Evolutionary conservation across 108 stramenopile genomes (phyloP).

Genomic region (Nitzschia putrida): DNA sequence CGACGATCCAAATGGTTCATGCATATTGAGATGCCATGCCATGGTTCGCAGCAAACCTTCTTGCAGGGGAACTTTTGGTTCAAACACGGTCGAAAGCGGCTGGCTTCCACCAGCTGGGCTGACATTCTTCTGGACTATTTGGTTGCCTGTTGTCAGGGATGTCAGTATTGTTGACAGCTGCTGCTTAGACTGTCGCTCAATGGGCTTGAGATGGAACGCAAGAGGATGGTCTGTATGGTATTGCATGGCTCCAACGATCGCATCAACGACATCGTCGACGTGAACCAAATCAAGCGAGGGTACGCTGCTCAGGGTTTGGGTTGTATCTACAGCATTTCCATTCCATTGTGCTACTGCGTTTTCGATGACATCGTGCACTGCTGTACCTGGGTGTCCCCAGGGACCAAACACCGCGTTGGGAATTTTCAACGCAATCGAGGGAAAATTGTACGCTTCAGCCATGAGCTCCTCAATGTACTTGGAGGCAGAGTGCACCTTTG

Average conservation of each 20-base stretch:
- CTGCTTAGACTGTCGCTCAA: neutral
- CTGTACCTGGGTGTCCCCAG: conserved; percentile 61
- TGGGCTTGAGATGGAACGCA: conserved; percentile 46
- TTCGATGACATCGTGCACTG: conserved; percentile 31
- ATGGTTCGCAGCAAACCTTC: conserved; percentile 58
- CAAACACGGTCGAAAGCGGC: neutral
- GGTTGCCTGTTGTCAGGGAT: neutral
- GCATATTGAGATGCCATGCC: conserved; percentile 73
- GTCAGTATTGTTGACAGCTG: neutral
- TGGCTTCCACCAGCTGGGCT: neutral
- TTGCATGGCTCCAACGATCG: conserved; percentile 77
- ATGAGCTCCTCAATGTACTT: conserved; percentile 72
- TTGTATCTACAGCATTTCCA: conserved; percentile 4
- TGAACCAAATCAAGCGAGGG: conserved; percentile 53
- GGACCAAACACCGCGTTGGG: conserved; percentile 71
- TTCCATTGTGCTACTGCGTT: conserved; percentile 3
- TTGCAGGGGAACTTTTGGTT: conserved; percentile 45
- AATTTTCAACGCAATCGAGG: conserved; percentile 61
- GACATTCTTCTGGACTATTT: neutral
- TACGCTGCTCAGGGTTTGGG: conserved; percentile 15
- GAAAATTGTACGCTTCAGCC: conserved; percentile 53
- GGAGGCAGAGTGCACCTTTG: conserved; percentile 10
- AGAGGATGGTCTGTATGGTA: conserved; percentile 47
- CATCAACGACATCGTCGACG: conserved; percentile 72
- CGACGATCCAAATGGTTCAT: conserved; percentile 50